Evolutionary conservation across 345 rosid species (phyloP), one percentile per base, ranked within the genome.

Genomic region (Eutrema heterophyllum): DNA sequence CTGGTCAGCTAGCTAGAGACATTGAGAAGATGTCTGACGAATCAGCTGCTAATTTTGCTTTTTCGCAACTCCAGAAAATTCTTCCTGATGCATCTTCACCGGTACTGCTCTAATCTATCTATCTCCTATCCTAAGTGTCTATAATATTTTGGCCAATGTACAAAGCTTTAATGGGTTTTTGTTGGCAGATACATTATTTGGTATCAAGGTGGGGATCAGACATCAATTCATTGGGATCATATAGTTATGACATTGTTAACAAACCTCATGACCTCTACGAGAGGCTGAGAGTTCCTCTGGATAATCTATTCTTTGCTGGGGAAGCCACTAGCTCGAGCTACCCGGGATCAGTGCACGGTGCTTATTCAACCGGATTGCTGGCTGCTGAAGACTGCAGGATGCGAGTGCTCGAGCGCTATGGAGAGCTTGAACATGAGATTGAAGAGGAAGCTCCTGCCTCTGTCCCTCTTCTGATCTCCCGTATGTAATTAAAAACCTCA

Each of bases 231-330:
- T 87, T 86, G 15, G 99, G 99, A 68, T 92, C 99, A 66, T 96
- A 96, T 75, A 90, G 95, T 87, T 96, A 86, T 41, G 97, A 90
- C 82, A 74, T 78, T 57, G 99, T 92, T 54, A 91, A 91, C 70
- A 92, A 83, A 58, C 73, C 99, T 84, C 97, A 92, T 41, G 95
- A 89, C 78, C 90, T 89, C 76, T 96, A 89, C 32, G 99, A 96
- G 75, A 85, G 77, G 84, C 83, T 96, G 29, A 86, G 98, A 81
- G 81, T 87, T 21, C 98, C 99, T 6, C 80, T 96, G 8, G 99
- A 96, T 78, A 96, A 96, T 77, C 68, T 96, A 75, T 96, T 96
- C 89, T 96, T 96, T 84, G 98, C 99, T 0, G 98, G 99, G 62
- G 99, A 96, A 83, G 99, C 99, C 11, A 92, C 99, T 1, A 96